Evolutionary conservation across 1,284 basidiomycete genomes (phyloP).

Genomic region (Ceratorhiza oryzae-sativae): DNA sequence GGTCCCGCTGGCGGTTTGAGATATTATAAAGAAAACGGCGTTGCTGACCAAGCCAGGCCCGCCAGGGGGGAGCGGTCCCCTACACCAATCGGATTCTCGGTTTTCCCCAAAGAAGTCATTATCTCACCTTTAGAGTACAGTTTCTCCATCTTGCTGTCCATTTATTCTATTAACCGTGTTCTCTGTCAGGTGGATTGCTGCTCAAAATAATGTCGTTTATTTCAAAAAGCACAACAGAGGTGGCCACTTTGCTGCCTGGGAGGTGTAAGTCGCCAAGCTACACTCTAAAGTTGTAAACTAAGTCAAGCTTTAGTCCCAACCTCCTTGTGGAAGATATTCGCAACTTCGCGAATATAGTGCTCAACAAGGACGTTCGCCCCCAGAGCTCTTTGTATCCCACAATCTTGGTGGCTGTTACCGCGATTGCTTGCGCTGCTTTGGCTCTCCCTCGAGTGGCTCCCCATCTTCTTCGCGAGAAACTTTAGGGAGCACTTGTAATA

Average conservation of each 20-base stretch:
- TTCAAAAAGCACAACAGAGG: slow-evolving; percentile 40
- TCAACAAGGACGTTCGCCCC: neutral
- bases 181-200: neutral
- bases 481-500: neutral
- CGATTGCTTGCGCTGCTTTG: neutral
- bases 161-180: neutral
- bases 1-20: slow-evolving; percentile 41
- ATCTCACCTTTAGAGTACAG: slow-evolving; percentile 43
- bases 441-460: slow-evolving; percentile 2
- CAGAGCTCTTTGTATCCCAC: neutral
- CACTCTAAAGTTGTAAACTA: neutral
- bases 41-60: no score
- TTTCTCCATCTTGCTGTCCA: neutral
- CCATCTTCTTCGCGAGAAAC: neutral
- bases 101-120: slow-evolving; percentile 38
- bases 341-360: slow-evolving; percentile 38
- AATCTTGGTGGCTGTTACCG: neutral
- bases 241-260: slow-evolving; percentile 45
- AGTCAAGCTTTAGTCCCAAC: slow-evolving; percentile 38
- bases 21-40: slow-evolving; percentile 42
- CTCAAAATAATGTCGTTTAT: neutral
- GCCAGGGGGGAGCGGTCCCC: slow-evolving; percentile 33
- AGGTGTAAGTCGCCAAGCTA: slow-evolving; percentile 37
- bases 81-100: slow-evolving; percentile 41
- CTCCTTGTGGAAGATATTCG: slow-evolving; percentile 42